A percentile compares a stretch with the other conserved stretches of the same genome.
phyloP scores from a whole-genome alignment of 1,139 yeast species.

The Cylindricascospora bacillispora region DNA sequence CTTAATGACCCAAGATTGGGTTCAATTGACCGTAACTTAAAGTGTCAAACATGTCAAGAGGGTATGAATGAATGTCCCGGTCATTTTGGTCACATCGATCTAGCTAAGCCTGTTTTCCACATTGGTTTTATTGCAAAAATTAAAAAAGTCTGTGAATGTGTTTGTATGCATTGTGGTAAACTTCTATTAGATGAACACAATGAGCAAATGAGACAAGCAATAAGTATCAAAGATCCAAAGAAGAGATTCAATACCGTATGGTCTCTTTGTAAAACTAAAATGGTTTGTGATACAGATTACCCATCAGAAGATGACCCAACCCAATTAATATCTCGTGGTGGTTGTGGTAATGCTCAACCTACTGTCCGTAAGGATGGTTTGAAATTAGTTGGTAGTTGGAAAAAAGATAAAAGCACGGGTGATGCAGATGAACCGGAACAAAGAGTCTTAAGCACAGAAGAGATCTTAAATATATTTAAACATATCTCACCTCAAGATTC shows the following conservation, averaged over 20 bases:
- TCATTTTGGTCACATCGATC: conserved; percentile 96
- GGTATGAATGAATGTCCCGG: conserved; percentile 99
- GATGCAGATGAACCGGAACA: conserved; percentile 89
- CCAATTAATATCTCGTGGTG: conserved; percentile 61
- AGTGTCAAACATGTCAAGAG: conserved; percentile 98
- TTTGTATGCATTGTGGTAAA: conserved; percentile 98
- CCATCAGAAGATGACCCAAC: conserved; percentile 53
- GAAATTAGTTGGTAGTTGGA: conserved; percentile 96
- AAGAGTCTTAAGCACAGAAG: conserved; percentile 76
- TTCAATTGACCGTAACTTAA: conserved; percentile 89
- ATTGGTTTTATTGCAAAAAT: conserved; percentile 90
- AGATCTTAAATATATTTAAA: conserved; percentile 80
- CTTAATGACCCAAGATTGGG: conserved; percentile 95
- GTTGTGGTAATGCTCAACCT: conserved; percentile 97
- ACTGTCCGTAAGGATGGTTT: conserved; percentile 91
- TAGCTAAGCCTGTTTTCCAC: conserved; percentile 97
- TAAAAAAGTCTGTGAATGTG: conserved; percentile 90
- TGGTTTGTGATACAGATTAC: conserved; percentile 87
- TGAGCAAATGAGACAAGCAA: conserved; percentile 79
- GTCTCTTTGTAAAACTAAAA: conserved; percentile 80
- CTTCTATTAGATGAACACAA: conserved; percentile 75
- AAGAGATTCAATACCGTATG: conserved; percentile 95
- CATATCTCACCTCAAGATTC: conserved; percentile 85
- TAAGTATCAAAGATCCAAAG: conserved; percentile 84
- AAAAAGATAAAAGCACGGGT: conserved; percentile 57